Percentiles rank a stretch among this genome's conserved stretches.
Conservation (phyloP, 2,329 filamentous ascomycete species). For the Helotiales sp. region DNA sequence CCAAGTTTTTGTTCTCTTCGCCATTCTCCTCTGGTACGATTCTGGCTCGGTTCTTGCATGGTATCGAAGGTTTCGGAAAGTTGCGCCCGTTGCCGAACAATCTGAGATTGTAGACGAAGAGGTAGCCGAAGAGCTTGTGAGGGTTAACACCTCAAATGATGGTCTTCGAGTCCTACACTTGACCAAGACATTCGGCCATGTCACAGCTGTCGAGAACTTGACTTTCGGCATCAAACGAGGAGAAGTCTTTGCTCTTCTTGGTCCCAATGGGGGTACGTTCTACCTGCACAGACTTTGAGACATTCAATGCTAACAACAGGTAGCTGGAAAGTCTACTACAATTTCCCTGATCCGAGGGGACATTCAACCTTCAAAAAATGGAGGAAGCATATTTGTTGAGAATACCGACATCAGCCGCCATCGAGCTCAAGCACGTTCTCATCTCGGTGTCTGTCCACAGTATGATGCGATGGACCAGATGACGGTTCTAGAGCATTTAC, state of each 20-base stretch:
- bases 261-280: slow-evolving; percentile 72
- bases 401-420: slow-evolving; percentile 71
- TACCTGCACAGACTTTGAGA: too few relatives aligned
- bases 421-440: slow-evolving; percentile 69
- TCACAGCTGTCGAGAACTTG: slow-evolving; percentile 83
- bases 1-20: slow-evolving; percentile 71
- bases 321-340: slow-evolving; percentile 87
- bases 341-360: slow-evolving; percentile 92
- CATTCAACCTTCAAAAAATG: slow-evolving; percentile 64
- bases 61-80: slow-evolving; percentile 40
- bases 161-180: slow-evolving; percentile 74
- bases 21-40: slow-evolving; percentile 76
- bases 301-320: background rate
- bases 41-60: slow-evolving; percentile 65
- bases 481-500: slow-evolving; percentile 83
- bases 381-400: slow-evolving; percentile 82
- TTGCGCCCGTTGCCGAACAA: slow-evolving; percentile 7
- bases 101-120: slow-evolving; percentile 43
- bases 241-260: slow-evolving; percentile 85
- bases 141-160: slow-evolving; percentile 55
- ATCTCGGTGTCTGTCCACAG: slow-evolving; percentile 90
- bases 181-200: slow-evolving; percentile 75
- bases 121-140: slow-evolving; percentile 61
- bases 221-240: slow-evolving; percentile 78
- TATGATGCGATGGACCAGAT: slow-evolving; percentile 83